Percentiles rank a stretch among this genome's conserved stretches.
Evolutionary conservation across 1,284 basidiomycete species (phyloP).

Genomic region (Dichomitus squalens): DNA sequence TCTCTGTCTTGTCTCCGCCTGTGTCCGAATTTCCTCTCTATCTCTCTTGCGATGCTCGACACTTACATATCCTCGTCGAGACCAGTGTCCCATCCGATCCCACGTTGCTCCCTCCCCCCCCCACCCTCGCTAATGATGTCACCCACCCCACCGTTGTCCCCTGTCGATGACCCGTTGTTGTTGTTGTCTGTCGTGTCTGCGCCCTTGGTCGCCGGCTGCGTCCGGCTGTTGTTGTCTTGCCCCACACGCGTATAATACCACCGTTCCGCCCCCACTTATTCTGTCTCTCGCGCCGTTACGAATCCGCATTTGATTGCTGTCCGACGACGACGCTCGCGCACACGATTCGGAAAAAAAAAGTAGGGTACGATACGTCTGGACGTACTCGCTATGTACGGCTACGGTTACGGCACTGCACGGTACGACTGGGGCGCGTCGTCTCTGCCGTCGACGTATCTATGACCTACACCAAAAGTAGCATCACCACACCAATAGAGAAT

Average conservation of each 20-base stretch:
- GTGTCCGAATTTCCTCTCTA: background rate
- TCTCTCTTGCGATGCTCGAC: constrained; percentile 14
- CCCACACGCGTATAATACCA: background rate
- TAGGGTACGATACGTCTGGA: constrained; percentile 4
- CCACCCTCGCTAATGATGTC: background rate
- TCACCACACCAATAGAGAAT: too few species aligned
- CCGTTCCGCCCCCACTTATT: background rate
- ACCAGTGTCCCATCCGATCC: constrained; percentile 1
- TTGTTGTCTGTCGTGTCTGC: background rate
- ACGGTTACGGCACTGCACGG: background rate
- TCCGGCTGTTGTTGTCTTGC: background rate
- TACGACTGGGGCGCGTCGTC: background rate
- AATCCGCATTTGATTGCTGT: background rate
- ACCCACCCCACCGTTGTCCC: background rate
- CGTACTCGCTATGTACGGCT: background rate
- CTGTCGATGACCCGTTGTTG: background rate
- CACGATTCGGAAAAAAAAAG: background rate
- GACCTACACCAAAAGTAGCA: background rate
- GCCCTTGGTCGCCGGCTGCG: background rate
- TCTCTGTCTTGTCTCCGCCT: background rate
- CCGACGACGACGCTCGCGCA: background rate
- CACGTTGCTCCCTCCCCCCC: background rate
- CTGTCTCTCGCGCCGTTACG: background rate
- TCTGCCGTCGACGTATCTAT: background rate
- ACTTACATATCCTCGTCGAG: constrained; percentile 25